Conservation (phyloP, 192 early-diverging fungal genomes). For the Linnemannia exigua region DNA sequence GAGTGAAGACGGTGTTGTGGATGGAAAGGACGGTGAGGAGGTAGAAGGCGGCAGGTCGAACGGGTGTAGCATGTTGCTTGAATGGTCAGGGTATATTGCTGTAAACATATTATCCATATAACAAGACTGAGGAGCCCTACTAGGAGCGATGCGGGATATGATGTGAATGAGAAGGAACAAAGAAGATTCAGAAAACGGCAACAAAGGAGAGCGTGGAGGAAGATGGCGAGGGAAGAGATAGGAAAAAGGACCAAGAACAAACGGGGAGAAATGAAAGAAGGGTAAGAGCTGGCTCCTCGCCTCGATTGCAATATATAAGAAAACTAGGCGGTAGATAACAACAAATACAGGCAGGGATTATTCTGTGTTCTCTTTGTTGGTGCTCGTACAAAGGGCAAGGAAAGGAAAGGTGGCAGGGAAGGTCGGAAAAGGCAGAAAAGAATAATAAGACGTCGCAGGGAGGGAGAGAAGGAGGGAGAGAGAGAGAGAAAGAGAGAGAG, state of each 20-base stretch:
- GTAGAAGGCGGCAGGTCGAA: slow-evolving; percentile 16
- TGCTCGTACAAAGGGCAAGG: not conserved
- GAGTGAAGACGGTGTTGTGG: slow-evolving; percentile 1
- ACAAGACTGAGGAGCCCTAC: not conserved
- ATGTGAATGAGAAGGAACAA: not conserved
- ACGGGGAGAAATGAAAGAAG: not conserved
- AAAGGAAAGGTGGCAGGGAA: not conserved
- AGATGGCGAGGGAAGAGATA: not conserved
- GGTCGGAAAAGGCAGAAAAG: not conserved
- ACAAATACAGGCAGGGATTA: not conserved
- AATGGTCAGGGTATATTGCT: slow-evolving; percentile 19
- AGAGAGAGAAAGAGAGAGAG: not conserved
- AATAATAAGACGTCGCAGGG: not conserved
- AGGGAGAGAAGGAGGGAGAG: not conserved
- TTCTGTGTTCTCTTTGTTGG: not conserved
- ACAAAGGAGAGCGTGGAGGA: not conserved
- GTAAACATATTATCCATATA: slow-evolving; percentile 29
- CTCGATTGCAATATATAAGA: not conserved
- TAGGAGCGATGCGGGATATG: not conserved
- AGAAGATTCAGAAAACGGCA: not conserved
- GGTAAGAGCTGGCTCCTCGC: not conserved
- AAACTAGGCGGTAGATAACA: slow-evolving; percentile 5
- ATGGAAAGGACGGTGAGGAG: not conserved
- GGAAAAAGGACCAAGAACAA: not conserved
- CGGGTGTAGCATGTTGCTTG: slow-evolving; percentile 6